These are phyloP conservation scores for Corchorus capsularis DNA, from an alignment of 345 rosid genomes.

Conservation along the genomic window DNA sequence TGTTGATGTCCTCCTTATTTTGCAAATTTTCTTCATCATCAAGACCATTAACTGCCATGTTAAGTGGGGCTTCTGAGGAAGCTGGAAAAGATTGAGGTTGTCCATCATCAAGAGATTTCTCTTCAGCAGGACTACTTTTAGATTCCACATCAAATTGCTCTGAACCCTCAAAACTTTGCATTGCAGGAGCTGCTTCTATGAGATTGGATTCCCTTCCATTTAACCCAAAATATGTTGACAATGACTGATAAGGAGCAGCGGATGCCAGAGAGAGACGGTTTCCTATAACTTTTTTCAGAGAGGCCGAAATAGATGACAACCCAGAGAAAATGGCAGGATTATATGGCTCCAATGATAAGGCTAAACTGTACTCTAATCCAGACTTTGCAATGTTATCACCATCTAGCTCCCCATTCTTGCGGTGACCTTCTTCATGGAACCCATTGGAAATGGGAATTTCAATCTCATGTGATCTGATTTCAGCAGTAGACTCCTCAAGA, in stretches of 20 bases:
- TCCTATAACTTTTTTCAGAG: constrained; percentile 64
- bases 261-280: constrained; percentile 44
- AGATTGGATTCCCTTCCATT: constrained; percentile 32
- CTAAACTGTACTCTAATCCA: constrained; percentile 39
- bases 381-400: constrained; percentile 31
- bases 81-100: constrained; percentile 32
- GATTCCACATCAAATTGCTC: constrained; percentile 36
- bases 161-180: constrained; percentile 36
- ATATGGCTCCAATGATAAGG: constrained; percentile 65
- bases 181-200: constrained; percentile 43
- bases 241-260: constrained; percentile 44
- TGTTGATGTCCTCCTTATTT: constrained; percentile 44
- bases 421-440: constrained; percentile 35
- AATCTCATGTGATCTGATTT: constrained; percentile 28
- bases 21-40: constrained; percentile 35
- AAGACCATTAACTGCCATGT: constrained; percentile 34
- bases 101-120: constrained; percentile 40
- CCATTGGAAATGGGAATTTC: constrained; percentile 57
- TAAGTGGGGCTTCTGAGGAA: constrained; percentile 32
- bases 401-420: constrained; percentile 32
- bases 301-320: constrained; percentile 78
- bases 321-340: constrained; percentile 75
- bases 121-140: constrained; percentile 33
- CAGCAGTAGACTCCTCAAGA: constrained; percentile 32
- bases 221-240: constrained; percentile 64